phyloP scores from a whole-genome alignment of 176 grass and related monocot species.

The Paspalum notatum region DNA sequence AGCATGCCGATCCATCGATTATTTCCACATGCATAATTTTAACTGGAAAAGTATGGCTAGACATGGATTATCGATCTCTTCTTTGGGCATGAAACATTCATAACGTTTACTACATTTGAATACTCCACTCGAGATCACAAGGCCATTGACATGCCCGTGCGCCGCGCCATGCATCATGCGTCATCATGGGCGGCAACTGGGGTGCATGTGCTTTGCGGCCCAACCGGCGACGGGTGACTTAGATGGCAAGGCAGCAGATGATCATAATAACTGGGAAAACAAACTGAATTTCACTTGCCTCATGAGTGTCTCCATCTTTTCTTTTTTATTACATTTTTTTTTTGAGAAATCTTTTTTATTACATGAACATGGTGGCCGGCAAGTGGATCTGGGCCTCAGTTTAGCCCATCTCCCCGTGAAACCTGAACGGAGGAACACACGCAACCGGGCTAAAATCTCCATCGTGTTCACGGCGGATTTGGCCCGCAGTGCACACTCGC shows the following conservation, averaged over 20 bases:
- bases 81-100: neutral
- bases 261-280: neutral
- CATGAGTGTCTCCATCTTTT: neutral
- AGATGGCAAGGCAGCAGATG: slow-evolving; percentile 36
- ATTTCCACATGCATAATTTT: too few species aligned
- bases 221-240: slow-evolving; percentile 35
- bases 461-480: neutral
- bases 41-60: neutral
- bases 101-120: neutral
- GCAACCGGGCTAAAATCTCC: neutral
- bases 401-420: neutral
- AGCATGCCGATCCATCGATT: slow-evolving; percentile 5
- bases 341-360: too few species aligned
- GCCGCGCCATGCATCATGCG: slow-evolving; percentile 29
- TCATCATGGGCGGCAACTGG: slow-evolving; percentile 40
- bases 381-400: neutral
- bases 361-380: too few species aligned
- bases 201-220: slow-evolving; percentile 30
- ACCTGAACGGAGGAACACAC: too few species aligned
- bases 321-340: too few species aligned
- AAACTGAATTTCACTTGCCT: neutral
- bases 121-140: neutral
- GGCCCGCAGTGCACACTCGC: neutral
- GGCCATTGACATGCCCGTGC: neutral
- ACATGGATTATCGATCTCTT: neutral